phyloP scores from a whole-genome alignment of 106 monocot genomes.

The Apostasia shenzhenica region DNA sequence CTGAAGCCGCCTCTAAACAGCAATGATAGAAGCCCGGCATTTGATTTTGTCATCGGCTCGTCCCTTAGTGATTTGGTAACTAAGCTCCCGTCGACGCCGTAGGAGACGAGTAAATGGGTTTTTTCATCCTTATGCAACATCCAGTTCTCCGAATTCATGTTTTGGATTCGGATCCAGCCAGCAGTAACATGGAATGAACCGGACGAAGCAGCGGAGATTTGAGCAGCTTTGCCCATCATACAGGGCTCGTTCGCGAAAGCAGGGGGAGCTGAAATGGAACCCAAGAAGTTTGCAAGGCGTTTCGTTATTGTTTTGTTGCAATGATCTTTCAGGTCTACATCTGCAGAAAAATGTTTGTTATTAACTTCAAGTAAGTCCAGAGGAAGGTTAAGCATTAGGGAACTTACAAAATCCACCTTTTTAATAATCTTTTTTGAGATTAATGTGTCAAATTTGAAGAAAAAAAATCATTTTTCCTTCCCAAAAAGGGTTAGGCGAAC shows the following conservation, averaged over 20 bases:
- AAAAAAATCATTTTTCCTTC: too few species aligned
- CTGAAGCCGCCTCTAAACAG: not conserved
- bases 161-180: not conserved
- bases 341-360: not conserved
- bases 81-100: not conserved
- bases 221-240: not conserved
- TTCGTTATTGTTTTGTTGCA: not conserved
- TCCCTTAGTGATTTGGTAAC: not conserved
- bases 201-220: not conserved
- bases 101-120: not conserved
- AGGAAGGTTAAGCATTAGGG: too few species aligned
- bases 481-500: too few species aligned
- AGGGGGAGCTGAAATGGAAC: constrained; percentile 7
- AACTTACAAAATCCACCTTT: too few species aligned
- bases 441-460: too few species aligned
- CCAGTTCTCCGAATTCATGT: constrained; percentile 1
- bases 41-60: not conserved
- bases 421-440: too few species aligned
- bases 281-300: not conserved
- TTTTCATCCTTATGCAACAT: not conserved
- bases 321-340: not conserved
- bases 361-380: too few species aligned
- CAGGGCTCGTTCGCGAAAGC: not conserved
- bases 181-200: not conserved
- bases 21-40: not conserved